phyloP scores from a whole-genome alignment of 345 rosid genomes.

The Raphanus sativus region DNA sequence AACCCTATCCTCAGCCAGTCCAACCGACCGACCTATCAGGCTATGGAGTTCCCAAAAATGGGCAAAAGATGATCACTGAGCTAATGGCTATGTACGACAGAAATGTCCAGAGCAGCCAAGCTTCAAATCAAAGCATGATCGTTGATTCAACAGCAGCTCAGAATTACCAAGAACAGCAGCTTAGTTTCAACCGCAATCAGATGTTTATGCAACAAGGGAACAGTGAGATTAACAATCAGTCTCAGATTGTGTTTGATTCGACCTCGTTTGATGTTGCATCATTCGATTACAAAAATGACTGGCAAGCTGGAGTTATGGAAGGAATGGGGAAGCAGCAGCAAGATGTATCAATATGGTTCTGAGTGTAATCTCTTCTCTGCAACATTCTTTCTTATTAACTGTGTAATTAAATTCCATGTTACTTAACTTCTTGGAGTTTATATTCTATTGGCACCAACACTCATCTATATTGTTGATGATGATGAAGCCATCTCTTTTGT shows the following conservation, averaged over 20 bases:
- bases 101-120: conserved; percentile 42
- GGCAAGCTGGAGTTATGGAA: conserved; percentile 52
- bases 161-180: conserved; percentile 50
- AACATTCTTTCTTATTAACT: conserved; percentile 21
- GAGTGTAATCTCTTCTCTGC: conserved; percentile 11
- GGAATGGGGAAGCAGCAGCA: conserved; percentile 49
- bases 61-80: conserved; percentile 51
- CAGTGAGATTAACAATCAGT: conserved; percentile 29
- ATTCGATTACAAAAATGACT: conserved; percentile 66
- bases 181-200: conserved; percentile 48
- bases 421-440: conserved; percentile 19
- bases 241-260: conserved; percentile 46
- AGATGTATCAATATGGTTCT: conserved; percentile 71
- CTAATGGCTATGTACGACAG: conserved; percentile 53
- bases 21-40: conserved; percentile 41
- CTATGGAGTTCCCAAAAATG: conserved; percentile 56
- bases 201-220: conserved; percentile 53
- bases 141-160: conserved; percentile 47
- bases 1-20: conserved; percentile 41
- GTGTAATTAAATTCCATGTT: conserved; percentile 8
- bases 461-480: conserved; percentile 32
- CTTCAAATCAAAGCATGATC: conserved; percentile 17
- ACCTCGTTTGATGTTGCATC: conserved; percentile 51
- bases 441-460: conserved; percentile 28
- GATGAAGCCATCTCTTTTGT: conserved; percentile 26